Conservation (phyloP, 352 stramenopile species). For the Globisporangium irregulare region DNA sequence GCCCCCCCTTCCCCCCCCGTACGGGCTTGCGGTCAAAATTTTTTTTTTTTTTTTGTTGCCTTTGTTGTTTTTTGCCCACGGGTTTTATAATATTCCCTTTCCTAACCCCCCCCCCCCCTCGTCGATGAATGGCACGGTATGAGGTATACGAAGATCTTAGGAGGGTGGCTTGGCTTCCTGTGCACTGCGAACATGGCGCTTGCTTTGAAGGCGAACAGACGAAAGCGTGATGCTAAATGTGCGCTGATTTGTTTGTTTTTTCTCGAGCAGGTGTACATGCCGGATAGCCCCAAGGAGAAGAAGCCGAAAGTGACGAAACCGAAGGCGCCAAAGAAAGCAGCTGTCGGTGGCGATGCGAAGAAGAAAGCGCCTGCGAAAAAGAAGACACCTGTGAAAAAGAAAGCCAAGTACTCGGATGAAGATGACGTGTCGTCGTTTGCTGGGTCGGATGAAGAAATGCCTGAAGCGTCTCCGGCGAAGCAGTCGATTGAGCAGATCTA, state of each 20-base stretch:
- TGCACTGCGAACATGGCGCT: background rate
- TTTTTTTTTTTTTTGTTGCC: too few species aligned
- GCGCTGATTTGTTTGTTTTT: background rate
- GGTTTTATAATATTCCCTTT: too few species aligned
- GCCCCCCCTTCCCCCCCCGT: too few species aligned
- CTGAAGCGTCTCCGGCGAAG: conserved; percentile 33
- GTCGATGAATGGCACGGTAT: background rate
- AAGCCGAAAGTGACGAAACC: conserved; percentile 19
- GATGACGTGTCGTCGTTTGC: conserved; percentile 28
- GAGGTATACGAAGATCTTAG: background rate
- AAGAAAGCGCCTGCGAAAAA: conserved; percentile 29
- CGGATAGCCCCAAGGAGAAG: conserved; percentile 13
- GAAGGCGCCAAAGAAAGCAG: conserved; percentile 35
- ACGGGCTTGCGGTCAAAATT: too few species aligned
- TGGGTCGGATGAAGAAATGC: conserved; percentile 31
- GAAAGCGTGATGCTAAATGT: background rate
- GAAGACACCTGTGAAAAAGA: conserved; percentile 50
- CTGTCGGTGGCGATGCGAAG: conserved; percentile 11
- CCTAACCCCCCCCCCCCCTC: background rate
- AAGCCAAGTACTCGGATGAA: conserved; percentile 28
- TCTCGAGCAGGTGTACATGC: conserved; percentile 18
- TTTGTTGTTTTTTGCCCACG: too few species aligned
- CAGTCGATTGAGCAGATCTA: conserved; percentile 92
- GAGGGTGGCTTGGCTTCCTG: background rate
- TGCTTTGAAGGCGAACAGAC: background rate